Evolutionary conservation across 108 stramenopile genomes (phyloP).

Genomic region (Parietichytrium sp.): DNA sequence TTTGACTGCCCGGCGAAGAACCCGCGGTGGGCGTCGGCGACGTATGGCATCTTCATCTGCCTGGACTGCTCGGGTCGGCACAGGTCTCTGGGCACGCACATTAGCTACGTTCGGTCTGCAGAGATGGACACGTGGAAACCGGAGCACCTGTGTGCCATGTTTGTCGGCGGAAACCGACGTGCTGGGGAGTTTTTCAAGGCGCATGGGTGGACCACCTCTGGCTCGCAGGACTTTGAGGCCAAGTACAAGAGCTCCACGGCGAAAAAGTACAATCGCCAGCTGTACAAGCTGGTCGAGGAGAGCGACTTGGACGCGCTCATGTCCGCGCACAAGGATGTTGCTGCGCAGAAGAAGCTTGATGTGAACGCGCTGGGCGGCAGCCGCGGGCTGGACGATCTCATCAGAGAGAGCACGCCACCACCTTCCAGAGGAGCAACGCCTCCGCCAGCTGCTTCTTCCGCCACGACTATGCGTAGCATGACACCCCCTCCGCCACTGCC

Average conservation of each 20-base stretch:
- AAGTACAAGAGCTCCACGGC: conserved; percentile 57
- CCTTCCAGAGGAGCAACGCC: conserved; percentile 8
- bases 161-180: conserved; percentile 59
- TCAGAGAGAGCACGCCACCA: conserved; percentile 31
- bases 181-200: conserved; percentile 57
- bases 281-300: conserved; percentile 37
- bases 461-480: too few relatives aligned
- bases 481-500: too few relatives aligned
- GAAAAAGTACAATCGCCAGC: conserved; percentile 47
- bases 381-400: conserved; percentile 1
- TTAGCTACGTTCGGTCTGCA: conserved; percentile 89
- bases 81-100: conserved; percentile 93
- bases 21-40: conserved; percentile 90
- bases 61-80: conserved; percentile 97
- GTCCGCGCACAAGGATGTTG: neutral
- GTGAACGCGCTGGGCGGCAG: neutral
- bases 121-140: conserved; percentile 42
- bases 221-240: conserved; percentile 51
- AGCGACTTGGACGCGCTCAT: neutral
- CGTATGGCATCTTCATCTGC: conserved; percentile 91
- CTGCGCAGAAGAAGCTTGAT: conserved; percentile 30
- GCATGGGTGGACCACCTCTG: conserved; percentile 54
- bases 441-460: too few relatives aligned
- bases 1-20: conserved; percentile 81
- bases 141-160: conserved; percentile 58